These are phyloP conservation scores for Phaeotremella skinneri DNA, from an alignment of 768 basidiomycete genomes.

Conservation along the genomic window DNA sequence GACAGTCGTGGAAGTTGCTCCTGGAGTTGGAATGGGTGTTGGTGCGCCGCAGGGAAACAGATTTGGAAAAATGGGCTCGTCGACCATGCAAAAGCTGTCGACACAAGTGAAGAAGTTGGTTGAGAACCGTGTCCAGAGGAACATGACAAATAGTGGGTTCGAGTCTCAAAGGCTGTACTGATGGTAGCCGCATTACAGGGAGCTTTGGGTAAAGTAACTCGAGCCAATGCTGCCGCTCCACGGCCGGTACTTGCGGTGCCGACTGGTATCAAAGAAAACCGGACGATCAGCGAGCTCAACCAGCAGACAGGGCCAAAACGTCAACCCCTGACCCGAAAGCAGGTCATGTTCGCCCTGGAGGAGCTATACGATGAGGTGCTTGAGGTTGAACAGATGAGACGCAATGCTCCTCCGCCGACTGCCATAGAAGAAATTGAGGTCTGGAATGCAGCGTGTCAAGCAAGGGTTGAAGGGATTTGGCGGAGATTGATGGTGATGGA, in stretches of 20 bases:
- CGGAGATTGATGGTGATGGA: slow-evolving; percentile 76
- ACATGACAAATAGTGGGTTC: slow-evolving; percentile 27
- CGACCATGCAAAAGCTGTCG: slow-evolving; percentile 53
- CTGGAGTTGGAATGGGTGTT: slow-evolving; percentile 74
- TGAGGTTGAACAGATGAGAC: slow-evolving; percentile 76
- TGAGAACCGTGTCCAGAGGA: slow-evolving; percentile 62
- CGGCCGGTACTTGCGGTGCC: slow-evolving; percentile 91
- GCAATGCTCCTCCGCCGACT: slow-evolving; percentile 65
- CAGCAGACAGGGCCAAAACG: slow-evolving; percentile 37
- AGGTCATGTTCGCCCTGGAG: slow-evolving; percentile 77
- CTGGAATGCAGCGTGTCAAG: slow-evolving; percentile 43
- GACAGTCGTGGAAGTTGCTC: slow-evolving; percentile 77
- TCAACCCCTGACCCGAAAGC: slow-evolving; percentile 64
- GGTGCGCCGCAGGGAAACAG: slow-evolving; percentile 54
- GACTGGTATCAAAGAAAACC: slow-evolving; percentile 47
- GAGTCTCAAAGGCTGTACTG: not conserved
- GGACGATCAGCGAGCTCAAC: slow-evolving; percentile 47
- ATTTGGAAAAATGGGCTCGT: slow-evolving; percentile 40
- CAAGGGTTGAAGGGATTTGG: slow-evolving; percentile 69
- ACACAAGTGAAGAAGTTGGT: slow-evolving; percentile 92
- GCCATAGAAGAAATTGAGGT: slow-evolving; percentile 37
- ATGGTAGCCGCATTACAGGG: slow-evolving; percentile 64
- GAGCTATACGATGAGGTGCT: slow-evolving; percentile 79
- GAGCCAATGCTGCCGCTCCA: slow-evolving; percentile 94
- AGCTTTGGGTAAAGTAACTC: slow-evolving; percentile 88